phyloP scores from a whole-genome alignment of 495 filamentous ascomycete genomes.

The Penicillium daleae region DNA sequence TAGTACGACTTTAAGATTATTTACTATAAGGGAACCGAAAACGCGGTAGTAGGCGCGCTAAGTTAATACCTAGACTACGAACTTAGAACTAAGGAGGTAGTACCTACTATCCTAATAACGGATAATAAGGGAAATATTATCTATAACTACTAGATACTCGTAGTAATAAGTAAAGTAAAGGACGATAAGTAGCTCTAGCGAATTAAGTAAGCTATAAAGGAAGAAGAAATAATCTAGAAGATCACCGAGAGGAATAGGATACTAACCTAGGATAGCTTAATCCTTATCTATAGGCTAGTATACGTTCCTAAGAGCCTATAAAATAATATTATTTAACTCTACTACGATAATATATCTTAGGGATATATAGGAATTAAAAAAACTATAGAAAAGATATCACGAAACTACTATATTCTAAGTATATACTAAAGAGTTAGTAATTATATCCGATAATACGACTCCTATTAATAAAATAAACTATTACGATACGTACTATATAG shows the following conservation, averaged over 20 bases:
- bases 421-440: neutral
- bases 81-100: neutral
- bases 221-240: neutral
- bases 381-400: neutral
- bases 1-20: constrained; percentile 7
- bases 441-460: neutral
- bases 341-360: neutral
- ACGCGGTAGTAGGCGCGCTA: neutral
- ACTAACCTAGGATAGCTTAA: neutral
- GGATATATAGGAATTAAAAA: neutral
- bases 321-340: neutral
- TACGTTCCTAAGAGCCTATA: constrained; percentile 3
- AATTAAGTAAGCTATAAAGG: neutral
- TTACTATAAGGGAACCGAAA: neutral
- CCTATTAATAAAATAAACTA: neutral
- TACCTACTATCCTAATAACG: neutral
- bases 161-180: constrained; percentile 3
- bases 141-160: constrained; percentile 2
- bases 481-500: neutral
- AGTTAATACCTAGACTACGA: neutral
- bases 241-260: neutral
- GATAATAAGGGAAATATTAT: neutral
- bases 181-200: neutral
- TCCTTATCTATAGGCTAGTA: neutral
- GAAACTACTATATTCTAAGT: neutral